A percentile compares a stretch with the other conserved stretches of the same genome.
Conservation (phyloP, 805 yeast genomes). For the Yarrowia bubula region DNA sequence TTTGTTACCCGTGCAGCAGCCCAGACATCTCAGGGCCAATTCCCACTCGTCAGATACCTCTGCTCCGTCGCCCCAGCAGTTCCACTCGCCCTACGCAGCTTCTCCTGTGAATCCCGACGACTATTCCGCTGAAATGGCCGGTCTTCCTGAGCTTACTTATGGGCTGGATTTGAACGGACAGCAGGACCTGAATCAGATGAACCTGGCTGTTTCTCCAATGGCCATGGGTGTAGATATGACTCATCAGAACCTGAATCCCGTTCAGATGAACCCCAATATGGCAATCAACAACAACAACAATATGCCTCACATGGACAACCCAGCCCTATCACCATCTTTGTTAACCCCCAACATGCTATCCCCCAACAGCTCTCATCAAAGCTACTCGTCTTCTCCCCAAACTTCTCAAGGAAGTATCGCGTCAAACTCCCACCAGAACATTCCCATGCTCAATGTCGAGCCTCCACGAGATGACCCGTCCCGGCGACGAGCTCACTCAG, state of each 20-base stretch:
- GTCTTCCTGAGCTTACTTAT: constrained; percentile 7
- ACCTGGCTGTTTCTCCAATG: constrained; percentile 7
- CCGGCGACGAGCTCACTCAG: constrained; percentile 9
- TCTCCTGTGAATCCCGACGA: constrained; percentile 25
- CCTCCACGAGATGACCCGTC: constrained; percentile 6
- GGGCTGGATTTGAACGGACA: background rate
- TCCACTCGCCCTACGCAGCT: constrained; percentile 8
- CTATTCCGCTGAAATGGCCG: constrained; percentile 17
- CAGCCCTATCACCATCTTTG: constrained; percentile 5
- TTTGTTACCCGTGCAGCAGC: background rate
- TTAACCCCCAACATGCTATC: constrained; percentile 21
- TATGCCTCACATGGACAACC: background rate
- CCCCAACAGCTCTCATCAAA: constrained; percentile 6
- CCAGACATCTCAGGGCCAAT: background rate
- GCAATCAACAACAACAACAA: background rate
- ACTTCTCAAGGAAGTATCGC: constrained; percentile 12
- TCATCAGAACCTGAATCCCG: background rate
- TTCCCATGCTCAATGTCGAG: constrained; percentile 20
- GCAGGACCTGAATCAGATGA: background rate
- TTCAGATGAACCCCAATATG: background rate
- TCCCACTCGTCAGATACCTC: constrained; percentile 24
- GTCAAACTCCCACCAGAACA: constrained; percentile 14
- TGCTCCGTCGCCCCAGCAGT: constrained; percentile 17
- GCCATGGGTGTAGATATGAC: constrained; percentile 10
- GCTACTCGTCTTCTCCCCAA: constrained; percentile 7